Percentiles rank a stretch among this genome's conserved stretches.
Evolutionary conservation across 2,329 filamentous ascomycete species (phyloP).

Genomic region (Periglandula ipomoeae): DNA sequence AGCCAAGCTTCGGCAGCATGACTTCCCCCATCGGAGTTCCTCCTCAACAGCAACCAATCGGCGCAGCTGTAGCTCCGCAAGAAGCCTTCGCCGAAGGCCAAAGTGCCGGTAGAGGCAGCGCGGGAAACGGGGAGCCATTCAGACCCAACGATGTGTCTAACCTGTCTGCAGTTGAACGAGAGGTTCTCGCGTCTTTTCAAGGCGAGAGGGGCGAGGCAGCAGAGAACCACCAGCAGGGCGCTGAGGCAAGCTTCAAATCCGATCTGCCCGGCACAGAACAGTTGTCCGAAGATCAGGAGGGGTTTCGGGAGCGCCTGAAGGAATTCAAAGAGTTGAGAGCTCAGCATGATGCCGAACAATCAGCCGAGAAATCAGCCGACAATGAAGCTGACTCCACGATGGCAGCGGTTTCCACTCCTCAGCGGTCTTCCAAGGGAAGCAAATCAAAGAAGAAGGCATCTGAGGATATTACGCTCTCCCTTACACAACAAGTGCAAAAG

Average conservation of each 20-base stretch:
- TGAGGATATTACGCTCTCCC: conserved; percentile 43
- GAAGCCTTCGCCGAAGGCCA: conserved; percentile 63
- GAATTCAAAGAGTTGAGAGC: conserved; percentile 75
- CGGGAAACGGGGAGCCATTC: conserved; percentile 39
- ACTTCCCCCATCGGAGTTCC: conserved; percentile 66
- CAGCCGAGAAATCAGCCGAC: conserved; percentile 12
- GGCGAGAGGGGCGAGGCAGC: conserved; percentile 2
- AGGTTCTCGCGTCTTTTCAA: conserved; percentile 36
- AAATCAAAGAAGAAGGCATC: conserved; percentile 23
- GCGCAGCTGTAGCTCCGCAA: conserved; percentile 7
- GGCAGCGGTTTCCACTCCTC: conserved; percentile 3
- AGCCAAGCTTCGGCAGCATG: conserved; percentile 93
- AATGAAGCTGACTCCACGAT: not conserved
- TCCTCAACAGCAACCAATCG: conserved; percentile 36
- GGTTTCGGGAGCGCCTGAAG: conserved; percentile 62
- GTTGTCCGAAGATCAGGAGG: conserved; percentile 45
- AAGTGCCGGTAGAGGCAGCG: conserved; percentile 14
- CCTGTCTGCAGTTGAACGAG: conserved; percentile 45
- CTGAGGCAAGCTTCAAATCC: conserved; percentile 28
- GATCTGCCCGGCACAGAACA: conserved; percentile 42
- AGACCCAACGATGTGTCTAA: conserved; percentile 69
- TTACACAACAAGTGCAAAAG: conserved; percentile 80
- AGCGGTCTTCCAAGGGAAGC: conserved; percentile 8
- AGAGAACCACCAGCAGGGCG: conserved; percentile 13
- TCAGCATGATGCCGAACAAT: conserved; percentile 54